Evolutionary conservation across 352 stramenopile genomes (phyloP).

Genomic region (Globisporangium recalcitrans): DNA sequence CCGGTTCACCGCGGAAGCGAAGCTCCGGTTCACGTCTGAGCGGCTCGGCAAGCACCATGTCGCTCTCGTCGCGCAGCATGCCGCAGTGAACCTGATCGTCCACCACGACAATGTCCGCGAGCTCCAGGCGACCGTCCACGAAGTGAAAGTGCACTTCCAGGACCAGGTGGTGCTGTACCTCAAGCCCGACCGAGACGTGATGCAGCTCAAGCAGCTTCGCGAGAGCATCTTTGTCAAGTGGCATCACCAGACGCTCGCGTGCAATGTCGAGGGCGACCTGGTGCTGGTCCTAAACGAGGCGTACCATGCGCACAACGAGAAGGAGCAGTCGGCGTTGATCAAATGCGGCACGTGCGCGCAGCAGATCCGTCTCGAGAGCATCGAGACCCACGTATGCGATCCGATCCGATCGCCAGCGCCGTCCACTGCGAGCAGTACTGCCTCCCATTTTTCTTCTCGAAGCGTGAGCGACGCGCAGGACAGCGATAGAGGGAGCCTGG

Average conservation of each 20-base stretch:
- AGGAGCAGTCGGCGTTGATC: conserved; percentile 45
- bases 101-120: conserved; percentile 33
- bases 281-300: conserved; percentile 44
- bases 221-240: conserved; percentile 42
- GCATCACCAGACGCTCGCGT: conserved; percentile 39
- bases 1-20: conserved; percentile 36
- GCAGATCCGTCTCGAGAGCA: conserved; percentile 51
- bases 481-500: background rate
- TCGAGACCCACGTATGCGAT: conserved; percentile 46
- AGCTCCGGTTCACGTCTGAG: conserved; percentile 34
- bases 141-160: conserved; percentile 37
- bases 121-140: conserved; percentile 49
- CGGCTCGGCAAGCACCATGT: conserved; percentile 33
- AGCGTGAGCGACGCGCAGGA: background rate
- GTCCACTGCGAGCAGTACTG: conserved; percentile 7
- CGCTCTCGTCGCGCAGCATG: conserved; percentile 31
- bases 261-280: conserved; percentile 44
- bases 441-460: background rate
- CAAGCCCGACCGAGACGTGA: conserved; percentile 50
- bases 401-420: conserved; percentile 14
- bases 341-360: conserved; percentile 56
- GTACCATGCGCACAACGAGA: conserved; percentile 45
- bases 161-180: conserved; percentile 41
- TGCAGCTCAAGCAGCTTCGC: conserved; percentile 38
- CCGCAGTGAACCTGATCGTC: conserved; percentile 45